Conservation (phyloP, 805 yeast genomes). For the Starmera dryadoides region DNA sequence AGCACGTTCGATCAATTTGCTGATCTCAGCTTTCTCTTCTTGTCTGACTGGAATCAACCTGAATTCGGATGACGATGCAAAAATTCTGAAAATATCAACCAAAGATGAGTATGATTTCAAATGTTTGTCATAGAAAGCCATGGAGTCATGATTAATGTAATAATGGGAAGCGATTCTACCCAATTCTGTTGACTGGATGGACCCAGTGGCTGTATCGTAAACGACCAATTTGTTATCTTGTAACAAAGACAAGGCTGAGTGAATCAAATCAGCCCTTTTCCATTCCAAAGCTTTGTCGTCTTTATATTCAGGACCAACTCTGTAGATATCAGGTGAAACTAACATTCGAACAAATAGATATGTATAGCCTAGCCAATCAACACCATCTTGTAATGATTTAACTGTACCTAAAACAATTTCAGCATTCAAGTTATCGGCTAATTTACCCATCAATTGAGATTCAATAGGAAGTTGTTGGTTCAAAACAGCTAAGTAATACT, state of each 20-base stretch:
- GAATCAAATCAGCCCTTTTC: conserved; percentile 61
- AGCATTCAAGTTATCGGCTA: conserved; percentile 78
- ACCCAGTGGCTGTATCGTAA: conserved; percentile 46
- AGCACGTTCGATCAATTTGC: conserved; percentile 58
- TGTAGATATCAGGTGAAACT: conserved; percentile 64
- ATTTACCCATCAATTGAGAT: conserved; percentile 65
- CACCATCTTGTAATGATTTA: conserved; percentile 53
- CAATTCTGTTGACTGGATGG: conserved; percentile 52
- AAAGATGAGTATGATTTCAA: conserved; percentile 59
- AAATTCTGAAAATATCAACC: conserved; percentile 70
- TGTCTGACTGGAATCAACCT: conserved; percentile 74
- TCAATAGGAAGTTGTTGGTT: conserved; percentile 92
- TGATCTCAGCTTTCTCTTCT: conserved; percentile 75
- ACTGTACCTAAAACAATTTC: conserved; percentile 76
- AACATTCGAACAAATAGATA: conserved; percentile 77
- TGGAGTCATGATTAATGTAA: conserved; percentile 72
- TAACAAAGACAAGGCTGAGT: conserved; percentile 65
- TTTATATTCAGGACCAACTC: conserved; percentile 59
- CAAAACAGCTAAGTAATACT: conserved; percentile 82
- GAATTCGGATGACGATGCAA: conserved; percentile 82
- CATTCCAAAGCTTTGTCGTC: conserved; percentile 40
- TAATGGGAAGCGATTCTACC: conserved; percentile 84
- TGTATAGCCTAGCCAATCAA: conserved; percentile 72
- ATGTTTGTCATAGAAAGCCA: conserved; percentile 55
- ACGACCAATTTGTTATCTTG: conserved; percentile 48